A percentile compares a stretch with the other conserved stretches of the same genome.
Evolutionary conservation across 2,329 filamentous ascomycete genomes (phyloP).

Genomic region (Scedosporium minutisporum): DNA sequence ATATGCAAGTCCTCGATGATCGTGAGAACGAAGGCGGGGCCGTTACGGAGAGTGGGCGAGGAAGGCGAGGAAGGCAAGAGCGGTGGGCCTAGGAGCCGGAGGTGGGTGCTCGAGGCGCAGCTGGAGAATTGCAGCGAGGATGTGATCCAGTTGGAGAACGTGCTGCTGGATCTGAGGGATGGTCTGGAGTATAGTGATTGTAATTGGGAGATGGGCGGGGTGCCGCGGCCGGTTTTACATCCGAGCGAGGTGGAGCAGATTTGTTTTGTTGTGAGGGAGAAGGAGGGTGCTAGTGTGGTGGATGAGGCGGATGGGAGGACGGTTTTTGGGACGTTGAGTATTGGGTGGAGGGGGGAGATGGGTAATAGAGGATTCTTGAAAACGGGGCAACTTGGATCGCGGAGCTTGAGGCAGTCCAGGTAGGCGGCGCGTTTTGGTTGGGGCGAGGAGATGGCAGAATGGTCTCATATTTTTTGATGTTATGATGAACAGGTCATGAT

Average conservation of each 20-base stretch:
- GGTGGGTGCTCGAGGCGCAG: conserved; percentile 84
- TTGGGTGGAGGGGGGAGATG: conserved; percentile 85
- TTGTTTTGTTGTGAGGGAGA: conserved; percentile 50
- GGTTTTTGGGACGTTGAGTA: conserved; percentile 69
- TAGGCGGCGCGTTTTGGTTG: not conserved
- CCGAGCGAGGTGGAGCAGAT: conserved; percentile 57
- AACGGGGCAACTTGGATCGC: conserved; percentile 68
- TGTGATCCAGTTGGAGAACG: conserved; percentile 65
- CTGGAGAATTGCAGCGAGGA: conserved; percentile 89
- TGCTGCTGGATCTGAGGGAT: conserved; percentile 42
- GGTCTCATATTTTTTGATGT: not conserved
- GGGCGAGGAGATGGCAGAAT: not conserved
- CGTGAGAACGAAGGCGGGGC: conserved; percentile 79
- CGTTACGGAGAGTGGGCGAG: conserved; percentile 30
- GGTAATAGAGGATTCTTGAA: conserved; percentile 80
- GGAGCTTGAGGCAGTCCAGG: conserved; percentile 14
- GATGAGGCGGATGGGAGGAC: conserved; percentile 47
- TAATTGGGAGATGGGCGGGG: conserved; percentile 42
- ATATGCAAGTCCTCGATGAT: conserved; percentile 83
- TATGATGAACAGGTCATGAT: not conserved
- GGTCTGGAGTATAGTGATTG: conserved; percentile 43
- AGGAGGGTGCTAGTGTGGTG: conserved; percentile 18
- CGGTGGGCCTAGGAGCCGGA: conserved; percentile 14
- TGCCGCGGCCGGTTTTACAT: conserved; percentile 44
- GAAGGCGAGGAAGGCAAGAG: conserved; percentile 12